Evolutionary conservation across 202 grass and related monocot species (phyloP).

Genomic region (Cymbopogon flexuosus): DNA sequence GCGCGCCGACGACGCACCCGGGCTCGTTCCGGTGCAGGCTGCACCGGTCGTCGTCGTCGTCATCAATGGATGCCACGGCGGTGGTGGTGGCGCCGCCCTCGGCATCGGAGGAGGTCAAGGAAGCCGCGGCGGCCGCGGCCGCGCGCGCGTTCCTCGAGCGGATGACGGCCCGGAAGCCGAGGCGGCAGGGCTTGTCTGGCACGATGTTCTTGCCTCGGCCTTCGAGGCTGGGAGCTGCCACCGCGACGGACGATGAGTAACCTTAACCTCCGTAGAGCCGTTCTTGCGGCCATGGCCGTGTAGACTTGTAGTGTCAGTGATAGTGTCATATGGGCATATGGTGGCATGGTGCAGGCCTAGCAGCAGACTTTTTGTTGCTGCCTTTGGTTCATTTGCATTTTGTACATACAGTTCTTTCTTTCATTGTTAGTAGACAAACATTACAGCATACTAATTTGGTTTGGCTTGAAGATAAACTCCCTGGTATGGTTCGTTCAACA

Average conservation of each 20-base stretch:
- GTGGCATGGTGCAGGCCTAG: neutral
- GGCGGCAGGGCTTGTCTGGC: neutral
- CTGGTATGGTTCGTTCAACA: no score
- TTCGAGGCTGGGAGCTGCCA: constrained; percentile 33
- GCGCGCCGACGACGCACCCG: constrained; percentile 54
- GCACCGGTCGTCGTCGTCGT: constrained; percentile 19
- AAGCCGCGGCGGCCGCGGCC: neutral
- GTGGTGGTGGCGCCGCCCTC: neutral
- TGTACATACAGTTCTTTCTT: neutral
- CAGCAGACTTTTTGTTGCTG: neutral
- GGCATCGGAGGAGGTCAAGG: neutral
- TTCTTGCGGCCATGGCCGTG: neutral
- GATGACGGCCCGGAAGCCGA: neutral
- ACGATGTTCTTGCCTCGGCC: constrained; percentile 11
- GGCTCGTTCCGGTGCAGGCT: constrained; percentile 62
- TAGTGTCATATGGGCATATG: neutral
- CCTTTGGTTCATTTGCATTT: neutral
- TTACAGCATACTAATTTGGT: no score
- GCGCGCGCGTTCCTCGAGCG: constrained; percentile 7
- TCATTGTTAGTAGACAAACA: neutral
- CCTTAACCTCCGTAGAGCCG: neutral
- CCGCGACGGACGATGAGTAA: neutral
- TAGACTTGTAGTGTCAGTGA: neutral
- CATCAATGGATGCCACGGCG: neutral
- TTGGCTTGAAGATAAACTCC: no score